These are phyloP conservation scores for Leishmania lainsoni DNA, from an alignment of 208 protist genomes.

Conservation along the genomic window DNA sequence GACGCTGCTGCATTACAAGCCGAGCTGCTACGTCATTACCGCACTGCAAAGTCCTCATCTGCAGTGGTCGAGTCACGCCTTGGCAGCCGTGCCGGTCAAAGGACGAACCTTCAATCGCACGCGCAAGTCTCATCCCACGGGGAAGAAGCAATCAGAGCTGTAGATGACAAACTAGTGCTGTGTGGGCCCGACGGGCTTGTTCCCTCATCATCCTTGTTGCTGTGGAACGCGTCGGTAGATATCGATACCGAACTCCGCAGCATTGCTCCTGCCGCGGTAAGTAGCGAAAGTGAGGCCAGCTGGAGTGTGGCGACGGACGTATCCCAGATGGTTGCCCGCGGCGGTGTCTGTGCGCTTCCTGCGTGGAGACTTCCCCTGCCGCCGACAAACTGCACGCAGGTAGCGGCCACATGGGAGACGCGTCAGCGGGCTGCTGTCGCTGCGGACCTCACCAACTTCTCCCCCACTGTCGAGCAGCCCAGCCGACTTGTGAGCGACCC, in stretches of 20 bases:
- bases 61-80: background rate
- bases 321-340: background rate
- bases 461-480: background rate
- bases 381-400: constrained; percentile 19
- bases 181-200: background rate
- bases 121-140: background rate
- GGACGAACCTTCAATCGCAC: background rate
- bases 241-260: background rate
- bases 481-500: background rate
- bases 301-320: background rate
- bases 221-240: background rate
- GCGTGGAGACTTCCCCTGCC: constrained; percentile 14
- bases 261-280: too few relatives aligned
- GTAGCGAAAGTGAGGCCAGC: background rate
- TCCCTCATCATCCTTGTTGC: background rate
- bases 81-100: background rate
- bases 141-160: background rate
- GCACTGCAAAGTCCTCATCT: constrained; percentile 4
- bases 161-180: background rate
- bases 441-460: background rate
- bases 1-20: constrained; percentile 4
- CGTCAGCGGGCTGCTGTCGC: background rate
- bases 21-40: constrained; percentile 6
- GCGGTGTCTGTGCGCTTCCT: background rate
- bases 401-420: constrained; percentile 10